Evolutionary conservation across 78 protist species (phyloP).

Genomic region (Dictyostelium intermedium): DNA sequence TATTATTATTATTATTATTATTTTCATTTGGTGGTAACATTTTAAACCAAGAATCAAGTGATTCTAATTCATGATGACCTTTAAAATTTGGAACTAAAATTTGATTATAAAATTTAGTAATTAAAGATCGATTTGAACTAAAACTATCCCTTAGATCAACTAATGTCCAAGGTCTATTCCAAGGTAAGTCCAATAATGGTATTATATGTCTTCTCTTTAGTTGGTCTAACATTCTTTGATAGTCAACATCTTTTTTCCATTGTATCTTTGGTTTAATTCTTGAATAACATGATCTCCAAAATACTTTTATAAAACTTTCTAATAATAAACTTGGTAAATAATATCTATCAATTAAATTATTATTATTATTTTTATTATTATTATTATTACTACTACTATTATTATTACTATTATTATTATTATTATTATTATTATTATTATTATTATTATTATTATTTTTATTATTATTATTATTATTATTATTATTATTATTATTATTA

Average conservation of each 20-base stretch:
- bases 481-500: too few relatives aligned
- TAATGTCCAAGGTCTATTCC: slow-evolving; percentile 70
- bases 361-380: neutral
- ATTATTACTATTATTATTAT: too few relatives aligned
- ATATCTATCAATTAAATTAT: neutral
- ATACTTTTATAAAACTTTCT: slow-evolving; percentile 17
- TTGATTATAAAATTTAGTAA: slow-evolving; percentile 27
- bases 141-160: slow-evolving; percentile 12
- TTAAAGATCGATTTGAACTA: neutral
- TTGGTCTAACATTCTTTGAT: slow-evolving; percentile 66
- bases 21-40: neutral
- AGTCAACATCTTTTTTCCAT: slow-evolving; percentile 61
- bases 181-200: slow-evolving; percentile 56
- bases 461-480: too few relatives aligned
- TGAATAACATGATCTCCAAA: slow-evolving; percentile 50
- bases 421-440: too few relatives aligned
- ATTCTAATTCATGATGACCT: slow-evolving; percentile 25
- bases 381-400: too few relatives aligned
- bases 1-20: neutral
- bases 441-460: too few relatives aligned
- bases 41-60: slow-evolving; percentile 36
- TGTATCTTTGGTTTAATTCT: neutral
- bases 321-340: slow-evolving; percentile 48
- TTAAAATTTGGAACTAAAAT: slow-evolving; percentile 28
- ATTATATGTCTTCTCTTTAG: slow-evolving; percentile 15